A percentile compares a stretch with the other conserved stretches of the same genome.
Conservation (phyloP, 1,284 basidiomycete genomes). For the Pyrrhoderma noxium region DNA sequence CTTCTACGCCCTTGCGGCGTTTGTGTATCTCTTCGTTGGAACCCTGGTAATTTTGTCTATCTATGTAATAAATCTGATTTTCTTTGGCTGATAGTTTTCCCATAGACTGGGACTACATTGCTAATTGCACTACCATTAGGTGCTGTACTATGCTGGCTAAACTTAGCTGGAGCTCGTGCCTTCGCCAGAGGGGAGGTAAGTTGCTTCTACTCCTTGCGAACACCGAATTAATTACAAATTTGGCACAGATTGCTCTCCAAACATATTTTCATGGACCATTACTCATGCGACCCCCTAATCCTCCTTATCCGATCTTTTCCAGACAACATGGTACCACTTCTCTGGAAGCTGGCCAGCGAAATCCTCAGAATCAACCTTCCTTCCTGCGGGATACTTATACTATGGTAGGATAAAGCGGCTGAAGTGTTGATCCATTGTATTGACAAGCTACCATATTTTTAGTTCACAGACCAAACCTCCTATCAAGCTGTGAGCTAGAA, state of each 20-base stretch:
- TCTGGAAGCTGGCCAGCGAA: conserved; percentile 40
- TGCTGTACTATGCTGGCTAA: conserved; percentile 65
- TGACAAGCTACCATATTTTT: conserved; percentile 3
- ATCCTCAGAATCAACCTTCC: conserved; percentile 42
- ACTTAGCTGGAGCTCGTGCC: conserved; percentile 60
- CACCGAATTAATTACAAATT: background rate
- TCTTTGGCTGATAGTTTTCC: background rate
- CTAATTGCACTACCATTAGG: conserved; percentile 71
- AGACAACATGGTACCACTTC: conserved; percentile 40
- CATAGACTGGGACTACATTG: conserved; percentile 64
- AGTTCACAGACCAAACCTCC: conserved; percentile 73
- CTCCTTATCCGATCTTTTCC: conserved; percentile 62
- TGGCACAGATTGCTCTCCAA: conserved; percentile 53
- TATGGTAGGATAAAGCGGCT: conserved; percentile 48
- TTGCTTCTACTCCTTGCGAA: conserved; percentile 1
- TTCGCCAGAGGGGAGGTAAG: conserved; percentile 63
- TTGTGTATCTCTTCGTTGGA: conserved; percentile 70
- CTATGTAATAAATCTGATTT: background rate
- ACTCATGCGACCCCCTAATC: conserved; percentile 48
- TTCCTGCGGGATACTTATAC: conserved; percentile 73
- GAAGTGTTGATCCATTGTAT: background rate
- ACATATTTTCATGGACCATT: conserved; percentile 60
- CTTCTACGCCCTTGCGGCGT: conserved; percentile 62
- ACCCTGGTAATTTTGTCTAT: conserved; percentile 50
- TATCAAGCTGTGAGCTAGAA: conserved; percentile 46